These are phyloP conservation scores for Pleurozium schreberi DNA, from an alignment of 225 moss, liverwort and hornwort genomes.

Conservation along the genomic window DNA sequence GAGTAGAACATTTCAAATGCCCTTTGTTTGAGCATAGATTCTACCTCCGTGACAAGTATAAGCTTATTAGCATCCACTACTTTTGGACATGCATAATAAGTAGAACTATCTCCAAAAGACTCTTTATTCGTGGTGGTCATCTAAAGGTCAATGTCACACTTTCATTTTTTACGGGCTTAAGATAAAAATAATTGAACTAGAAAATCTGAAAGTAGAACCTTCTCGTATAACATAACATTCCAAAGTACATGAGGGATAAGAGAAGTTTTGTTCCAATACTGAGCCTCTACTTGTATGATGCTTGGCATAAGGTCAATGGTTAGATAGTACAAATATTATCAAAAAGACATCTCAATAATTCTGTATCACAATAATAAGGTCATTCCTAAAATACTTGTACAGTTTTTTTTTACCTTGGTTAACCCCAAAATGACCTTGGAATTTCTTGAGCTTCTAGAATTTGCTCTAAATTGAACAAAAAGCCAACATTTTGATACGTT, in stretches of 20 bases:
- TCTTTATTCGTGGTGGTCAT: not conserved
- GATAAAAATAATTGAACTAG: too few relatives aligned
- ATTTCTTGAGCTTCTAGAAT: too few relatives aligned
- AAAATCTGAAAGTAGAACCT: not conserved
- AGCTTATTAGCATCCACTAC: rapidly evolving
- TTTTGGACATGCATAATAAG: too few relatives aligned
- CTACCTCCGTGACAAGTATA: not conserved
- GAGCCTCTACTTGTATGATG: not conserved
- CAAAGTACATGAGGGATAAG: not conserved
- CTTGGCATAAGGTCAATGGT: not conserved
- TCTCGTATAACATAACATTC: not conserved
- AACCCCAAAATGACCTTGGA: too few relatives aligned
- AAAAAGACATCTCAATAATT: not conserved
- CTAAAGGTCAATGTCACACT: too few relatives aligned
- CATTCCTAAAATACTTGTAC: not conserved
- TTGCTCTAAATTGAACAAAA: too few relatives aligned
- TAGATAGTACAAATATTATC: not conserved
- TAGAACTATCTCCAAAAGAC: not conserved
- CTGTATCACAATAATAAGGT: not conserved
- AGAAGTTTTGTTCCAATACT: not conserved
- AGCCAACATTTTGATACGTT: too few relatives aligned
- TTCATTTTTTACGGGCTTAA: not conserved
- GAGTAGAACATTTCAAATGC: not conserved
- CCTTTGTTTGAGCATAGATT: not conserved
- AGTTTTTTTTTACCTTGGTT: not conserved